phyloP scores from a whole-genome alignment of 2,329 filamentous ascomycete genomes.

The Aspergillus sp. region DNA sequence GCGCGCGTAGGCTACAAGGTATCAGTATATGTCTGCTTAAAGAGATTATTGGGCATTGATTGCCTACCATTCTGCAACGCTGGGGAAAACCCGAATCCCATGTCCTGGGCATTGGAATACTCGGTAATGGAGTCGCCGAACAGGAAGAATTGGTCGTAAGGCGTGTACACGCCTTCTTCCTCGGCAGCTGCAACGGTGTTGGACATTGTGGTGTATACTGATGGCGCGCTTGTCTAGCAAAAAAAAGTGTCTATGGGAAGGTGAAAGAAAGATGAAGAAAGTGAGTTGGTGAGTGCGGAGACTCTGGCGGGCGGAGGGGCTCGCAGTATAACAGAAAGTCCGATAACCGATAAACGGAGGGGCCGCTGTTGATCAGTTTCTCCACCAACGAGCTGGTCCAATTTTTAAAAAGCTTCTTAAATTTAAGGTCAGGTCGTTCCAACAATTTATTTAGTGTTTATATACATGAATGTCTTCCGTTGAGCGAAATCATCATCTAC shows the following conservation, averaged over 20 bases:
- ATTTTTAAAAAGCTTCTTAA: neutral
- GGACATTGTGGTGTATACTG: slow-evolving; percentile 10
- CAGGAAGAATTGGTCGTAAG: slow-evolving; percentile 75
- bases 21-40: slow-evolving; percentile 14
- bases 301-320: neutral
- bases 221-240: neutral
- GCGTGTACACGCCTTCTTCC: slow-evolving; percentile 26
- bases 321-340: neutral
- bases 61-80: slow-evolving; percentile 68
- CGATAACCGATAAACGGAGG: slow-evolving; percentile 3
- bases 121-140: slow-evolving; percentile 92
- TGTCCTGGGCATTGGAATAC: slow-evolving; percentile 59
- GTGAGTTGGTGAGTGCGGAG: neutral
- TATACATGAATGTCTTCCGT: neutral
- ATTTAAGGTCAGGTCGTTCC: too few relatives aligned
- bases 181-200: slow-evolving; percentile 9
- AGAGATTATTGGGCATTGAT: neutral
- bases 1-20: slow-evolving; percentile 66
- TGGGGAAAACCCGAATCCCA: slow-evolving; percentile 74
- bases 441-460: neutral
- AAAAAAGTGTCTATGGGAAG: neutral
- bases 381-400: slow-evolving; percentile 6
- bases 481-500: neutral
- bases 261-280: neutral
- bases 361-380: neutral